Evolutionary conservation across 2,329 filamentous ascomycete species (phyloP), one percentile per base, ranked within the genome.

Genomic region (Myriangium duriaei): DNA sequence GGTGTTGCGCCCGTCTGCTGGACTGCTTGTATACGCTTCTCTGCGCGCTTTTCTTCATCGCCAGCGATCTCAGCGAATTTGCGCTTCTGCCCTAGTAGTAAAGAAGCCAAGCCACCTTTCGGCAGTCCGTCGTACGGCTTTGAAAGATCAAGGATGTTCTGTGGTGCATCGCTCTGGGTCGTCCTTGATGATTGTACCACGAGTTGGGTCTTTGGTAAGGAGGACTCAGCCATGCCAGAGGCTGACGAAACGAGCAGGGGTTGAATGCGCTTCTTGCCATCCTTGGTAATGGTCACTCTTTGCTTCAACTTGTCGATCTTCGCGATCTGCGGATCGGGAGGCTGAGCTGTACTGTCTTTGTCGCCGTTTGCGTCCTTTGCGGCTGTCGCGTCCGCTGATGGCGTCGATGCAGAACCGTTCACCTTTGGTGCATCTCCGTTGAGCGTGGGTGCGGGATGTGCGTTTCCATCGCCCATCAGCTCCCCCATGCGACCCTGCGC

Each of bases 401-500:
- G 47, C 16, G 46, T 45, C 2, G 50, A 42, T 6, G 59, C 51
- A 41, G 58, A 54, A 17, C 67, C 69, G 42, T 72, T 73, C 12
- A 64, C 61, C 14, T 43, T 45, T 17, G 33, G 28, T 4, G 43
- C 14, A 24, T 57, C 52, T 5, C 52, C 57, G 19, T 58, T 53
- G 10, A 57, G 43, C 14, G 50, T 32, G 4, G 63, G 37, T 29
- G 74, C 74, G 3, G 68, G 64, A 3, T 71, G 59, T 2, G 70
- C 64, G 37, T 69, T 69, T 12, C 72, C 71, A 53, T 94, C 87
- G 4, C 88, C 88, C 91, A 98, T 98, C 26, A 98, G 63, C n/a
- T 88, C 88, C 10, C 91, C 91, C 91, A 98, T 98, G 47, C 88
- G 76, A 2, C 86, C 91, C 60, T 98, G 84, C 0, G 88, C 87